Base-by-base conservation (phyloP, 1,284 basidiomycete species). In the Ganoderma boninense region DNA sequence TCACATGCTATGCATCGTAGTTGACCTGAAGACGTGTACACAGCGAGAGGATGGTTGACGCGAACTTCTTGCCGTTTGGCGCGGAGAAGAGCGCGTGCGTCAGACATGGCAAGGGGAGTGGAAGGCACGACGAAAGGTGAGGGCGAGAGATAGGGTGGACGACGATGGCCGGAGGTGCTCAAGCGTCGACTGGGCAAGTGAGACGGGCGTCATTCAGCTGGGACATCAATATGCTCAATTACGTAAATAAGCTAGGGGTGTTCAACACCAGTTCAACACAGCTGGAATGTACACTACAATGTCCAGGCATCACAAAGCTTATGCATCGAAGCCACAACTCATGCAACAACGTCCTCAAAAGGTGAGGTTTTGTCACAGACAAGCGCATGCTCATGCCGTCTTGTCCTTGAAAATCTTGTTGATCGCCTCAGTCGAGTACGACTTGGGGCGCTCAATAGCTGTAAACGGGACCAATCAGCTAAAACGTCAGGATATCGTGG, bases 371-470 rank as follows among this genome's bases (percentile, higher is more conserved):
- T 65, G 35, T 64, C 44, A 64, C 49, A 23, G 52, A 66, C 62
- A 57, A 23, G 4, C 6, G 11, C 65, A 42, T 40, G 40, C 68
- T 73, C 74, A 83, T 70, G 80, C 61, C 13, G 69, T 78, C 83
- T 87, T 89, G 77, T 84, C 83, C 76, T 84, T 84, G 81, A 95
- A 95, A 75, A 95, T 92, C 79, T 90, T 90, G 77, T 91, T 85
- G 81, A 95, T 95, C 44, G 90, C 90, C 26, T 83, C 87, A 62
- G 88, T 94, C 32, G 93, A 95, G 82, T 94, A 95, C 29, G 94
- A 95, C 85, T 96, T 96, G 73, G 95, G 95, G 56, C 95, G 89
- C 81, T 96, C 95, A 60, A 96, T 88, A 74, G 95, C 92, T 93
- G 71, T 6, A 73, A 71, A 18, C 11, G 64, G 20, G 60, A 32